Conservation (phyloP, 2,329 filamentous ascomycete species). For the Meredithiella fracta region DNA sequence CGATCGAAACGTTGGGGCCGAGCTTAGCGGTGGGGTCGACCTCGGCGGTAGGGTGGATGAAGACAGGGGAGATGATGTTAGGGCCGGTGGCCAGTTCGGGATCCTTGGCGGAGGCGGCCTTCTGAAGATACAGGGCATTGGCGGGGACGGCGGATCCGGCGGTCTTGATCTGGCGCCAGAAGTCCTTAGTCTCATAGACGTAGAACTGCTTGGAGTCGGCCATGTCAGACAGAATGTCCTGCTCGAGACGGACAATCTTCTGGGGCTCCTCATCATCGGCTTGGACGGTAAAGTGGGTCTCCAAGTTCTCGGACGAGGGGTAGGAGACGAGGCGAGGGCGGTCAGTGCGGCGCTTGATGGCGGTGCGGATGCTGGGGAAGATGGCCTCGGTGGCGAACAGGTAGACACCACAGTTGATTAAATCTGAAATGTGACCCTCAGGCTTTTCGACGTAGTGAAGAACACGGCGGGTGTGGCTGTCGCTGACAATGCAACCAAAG, state of each 20-base stretch:
- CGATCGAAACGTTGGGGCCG: conserved; percentile 90
- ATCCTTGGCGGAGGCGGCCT: conserved; percentile 55
- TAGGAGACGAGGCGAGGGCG: conserved; percentile 86
- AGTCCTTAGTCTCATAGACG: conserved; percentile 96
- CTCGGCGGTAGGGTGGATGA: conserved; percentile 79
- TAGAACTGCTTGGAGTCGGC: conserved; percentile 97
- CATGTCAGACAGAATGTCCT: conserved; percentile 89
- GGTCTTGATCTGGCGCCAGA: conserved; percentile 99
- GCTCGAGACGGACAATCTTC: conserved; percentile 84
- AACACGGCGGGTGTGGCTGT: conserved; percentile 83
- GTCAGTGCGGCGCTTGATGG: conserved; percentile 89
- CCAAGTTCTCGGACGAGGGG: conserved; percentile 86
- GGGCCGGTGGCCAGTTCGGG: conserved; percentile 65
- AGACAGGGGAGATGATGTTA: conserved; percentile 82
- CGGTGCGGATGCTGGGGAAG: conserved; percentile 85
- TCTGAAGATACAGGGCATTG: conserved; percentile 89
- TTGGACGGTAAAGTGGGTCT: conserved; percentile 39
- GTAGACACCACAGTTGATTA: conserved; percentile 99
- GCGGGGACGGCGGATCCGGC: conserved; percentile 92
- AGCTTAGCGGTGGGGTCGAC: conserved; percentile 93
- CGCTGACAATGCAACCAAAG: conserved; percentile 95
- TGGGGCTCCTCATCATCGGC: conserved; percentile 60
- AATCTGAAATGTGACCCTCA: conserved; percentile 89
- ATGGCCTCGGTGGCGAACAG: conserved; percentile 91
- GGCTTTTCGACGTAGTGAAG: conserved; percentile 99